These are phyloP conservation scores for Aspergillus terreus DNA, from an alignment of 2,329 filamentous ascomycete species.

Conservation along the genomic window DNA sequence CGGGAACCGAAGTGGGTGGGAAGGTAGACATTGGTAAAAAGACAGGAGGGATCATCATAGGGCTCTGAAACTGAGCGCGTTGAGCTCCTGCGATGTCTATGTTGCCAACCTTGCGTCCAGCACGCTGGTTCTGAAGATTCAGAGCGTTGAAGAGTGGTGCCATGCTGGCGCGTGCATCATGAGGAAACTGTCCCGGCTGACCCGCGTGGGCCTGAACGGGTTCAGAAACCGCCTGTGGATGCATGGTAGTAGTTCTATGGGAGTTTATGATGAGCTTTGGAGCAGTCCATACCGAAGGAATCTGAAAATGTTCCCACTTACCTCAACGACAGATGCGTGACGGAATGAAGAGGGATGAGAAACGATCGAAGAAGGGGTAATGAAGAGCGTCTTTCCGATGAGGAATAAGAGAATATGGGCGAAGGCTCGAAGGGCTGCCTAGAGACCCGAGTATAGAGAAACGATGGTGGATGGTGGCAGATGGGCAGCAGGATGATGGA, in stretches of 20 bases:
- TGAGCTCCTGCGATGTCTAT: slow-evolving; percentile 25
- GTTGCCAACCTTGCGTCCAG: slow-evolving; percentile 23
- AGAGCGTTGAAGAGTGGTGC: slow-evolving; percentile 24
- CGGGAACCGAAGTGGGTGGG: slow-evolving; percentile 24
- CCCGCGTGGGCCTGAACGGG: slow-evolving; percentile 17
- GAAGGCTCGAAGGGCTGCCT: neutral
- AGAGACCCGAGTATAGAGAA: neutral
- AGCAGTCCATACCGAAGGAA: neutral
- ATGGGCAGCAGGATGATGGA: neutral
- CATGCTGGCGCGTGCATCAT: slow-evolving; percentile 20
- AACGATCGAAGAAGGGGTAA: neutral
- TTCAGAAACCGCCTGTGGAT: slow-evolving; percentile 23
- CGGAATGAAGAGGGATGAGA: too few relatives aligned
- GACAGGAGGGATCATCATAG: slow-evolving; percentile 29
- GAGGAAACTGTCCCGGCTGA: slow-evolving; percentile 22
- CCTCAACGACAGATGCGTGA: neutral
- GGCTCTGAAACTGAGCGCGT: slow-evolving; percentile 26
- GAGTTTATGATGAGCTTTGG: neutral
- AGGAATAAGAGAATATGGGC: neutral
- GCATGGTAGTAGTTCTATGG: slow-evolving; percentile 6
- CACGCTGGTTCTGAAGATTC: slow-evolving; percentile 27
- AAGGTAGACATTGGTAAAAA: slow-evolving; percentile 24
- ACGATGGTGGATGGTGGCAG: neutral
- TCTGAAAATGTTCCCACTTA: neutral
- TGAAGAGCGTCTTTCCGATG: neutral